These are phyloP conservation scores for Globisporangium solare DNA, from an alignment of 352 stramenopile species.

Conservation along the genomic window DNA sequence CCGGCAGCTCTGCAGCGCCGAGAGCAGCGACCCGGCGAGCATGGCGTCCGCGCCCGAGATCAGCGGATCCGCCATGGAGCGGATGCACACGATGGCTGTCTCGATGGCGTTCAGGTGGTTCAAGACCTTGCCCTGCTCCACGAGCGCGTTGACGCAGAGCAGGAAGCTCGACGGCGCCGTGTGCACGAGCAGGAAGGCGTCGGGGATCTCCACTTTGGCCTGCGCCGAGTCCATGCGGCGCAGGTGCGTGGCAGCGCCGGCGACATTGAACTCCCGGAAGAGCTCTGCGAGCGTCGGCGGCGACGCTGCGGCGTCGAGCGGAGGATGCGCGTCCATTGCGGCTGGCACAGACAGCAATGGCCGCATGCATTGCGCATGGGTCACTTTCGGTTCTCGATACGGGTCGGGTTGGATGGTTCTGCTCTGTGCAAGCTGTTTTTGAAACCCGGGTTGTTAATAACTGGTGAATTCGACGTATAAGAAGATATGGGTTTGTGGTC, in stretches of 20 bases:
- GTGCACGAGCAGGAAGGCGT: conserved; percentile 26
- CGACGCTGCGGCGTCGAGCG: background rate
- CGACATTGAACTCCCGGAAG: conserved; percentile 24
- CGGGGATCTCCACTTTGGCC: conserved; percentile 23
- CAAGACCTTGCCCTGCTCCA: conserved; percentile 1
- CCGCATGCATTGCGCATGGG: too few relatives aligned
- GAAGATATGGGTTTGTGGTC: too few relatives aligned
- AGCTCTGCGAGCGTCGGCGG: conserved; percentile 23
- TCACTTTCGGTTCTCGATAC: too few relatives aligned
- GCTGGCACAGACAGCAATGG: too few relatives aligned
- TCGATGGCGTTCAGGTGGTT: conserved; percentile 11
- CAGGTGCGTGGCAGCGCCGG: conserved; percentile 26
- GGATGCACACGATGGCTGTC: conserved; percentile 19
- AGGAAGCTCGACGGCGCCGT: conserved; percentile 35
- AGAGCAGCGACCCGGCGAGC: conserved; percentile 41
- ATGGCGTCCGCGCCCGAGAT: conserved; percentile 26
- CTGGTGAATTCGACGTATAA: too few relatives aligned
- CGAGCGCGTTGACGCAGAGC: conserved; percentile 28
- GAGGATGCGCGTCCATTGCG: too few relatives aligned
- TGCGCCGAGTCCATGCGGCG: conserved; percentile 29
- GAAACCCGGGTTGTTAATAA: too few relatives aligned
- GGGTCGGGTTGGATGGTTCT: too few relatives aligned
- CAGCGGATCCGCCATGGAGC: conserved; percentile 11
- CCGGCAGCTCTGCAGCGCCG: conserved; percentile 25
- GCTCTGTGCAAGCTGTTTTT: too few relatives aligned